Evolutionary conservation across 2,329 filamentous ascomycete species (phyloP), one percentile per base, ranked within the genome.

Genomic region (Paraconiothyrium sp.): DNA sequence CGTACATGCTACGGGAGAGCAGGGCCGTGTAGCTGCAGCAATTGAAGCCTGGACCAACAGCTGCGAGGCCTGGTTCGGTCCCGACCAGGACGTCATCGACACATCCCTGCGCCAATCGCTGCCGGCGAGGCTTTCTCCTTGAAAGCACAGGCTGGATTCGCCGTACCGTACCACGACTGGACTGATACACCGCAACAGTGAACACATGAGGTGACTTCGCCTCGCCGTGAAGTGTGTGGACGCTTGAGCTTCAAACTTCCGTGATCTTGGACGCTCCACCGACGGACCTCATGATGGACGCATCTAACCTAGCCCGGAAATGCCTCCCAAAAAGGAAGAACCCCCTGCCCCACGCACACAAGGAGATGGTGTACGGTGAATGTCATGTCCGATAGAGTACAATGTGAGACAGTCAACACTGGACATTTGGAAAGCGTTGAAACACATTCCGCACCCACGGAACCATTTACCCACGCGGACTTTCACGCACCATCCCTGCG

Each of bases 101-200:
- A 59, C 54, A 59, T 69, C 72, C 70, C 65, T 67, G 67, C 62
- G 69, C 64, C 68, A 68, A 72, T 72, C 72, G 65, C 44, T 11
- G 58, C 61, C 52, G 54, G 52, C 63, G 46, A 58, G 43, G 37
- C 57, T 59, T 61, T 35, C 57, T 41, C 58, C 27, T 20, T 20
- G 20, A 30, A 24, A 24, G n/a, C 43, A 24, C 43, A 9, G 10
- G 43, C 43, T 20, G 20, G 43, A 7, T 20, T 24, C 43, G 43
- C 1, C 43, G 24, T 20, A 20, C 43, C 2, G 5, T 41, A n/a
- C 16, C 1, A 5, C 14, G n/a, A 7, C 39, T 41, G 16, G 14
- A 41, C 39, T 3, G 16, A 41, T 41, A n/a, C 2, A n/a, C 14
- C n/a, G 8, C 16, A 9, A 20, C n/a, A 2, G n/a, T 46, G n/a